phyloP scores from a whole-genome alignment of 805 yeast species.

The Helenozyma rhizophorensis region DNA sequence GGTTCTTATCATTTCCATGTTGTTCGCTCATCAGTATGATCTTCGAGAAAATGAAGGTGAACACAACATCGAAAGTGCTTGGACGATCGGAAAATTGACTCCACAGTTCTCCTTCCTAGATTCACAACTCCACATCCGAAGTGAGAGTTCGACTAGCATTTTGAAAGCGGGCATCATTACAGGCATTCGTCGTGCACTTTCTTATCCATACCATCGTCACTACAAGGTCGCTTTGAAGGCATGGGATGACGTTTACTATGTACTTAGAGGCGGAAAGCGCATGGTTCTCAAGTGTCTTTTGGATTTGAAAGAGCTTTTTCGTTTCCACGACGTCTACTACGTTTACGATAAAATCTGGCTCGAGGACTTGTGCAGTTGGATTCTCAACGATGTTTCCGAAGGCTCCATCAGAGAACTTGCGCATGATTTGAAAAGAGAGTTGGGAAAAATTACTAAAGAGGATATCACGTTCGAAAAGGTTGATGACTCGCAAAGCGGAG shows the following conservation, averaged over 20 bases:
- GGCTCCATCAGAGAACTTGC: conserved; percentile 58
- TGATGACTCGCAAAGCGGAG: conserved; percentile 18
- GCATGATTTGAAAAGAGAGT: conserved; percentile 52
- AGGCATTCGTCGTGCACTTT: conserved; percentile 65
- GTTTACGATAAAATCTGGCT: conserved; percentile 74
- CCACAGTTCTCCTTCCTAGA: conserved; percentile 80
- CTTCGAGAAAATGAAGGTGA: conserved; percentile 66
- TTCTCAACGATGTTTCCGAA: conserved; percentile 59
- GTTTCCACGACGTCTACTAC: conserved; percentile 80
- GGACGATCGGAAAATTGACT: conserved; percentile 85
- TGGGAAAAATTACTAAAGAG: conserved; percentile 32
- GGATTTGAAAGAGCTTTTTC: conserved; percentile 63
- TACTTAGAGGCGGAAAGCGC: conserved; percentile 66
- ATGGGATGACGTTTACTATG: conserved; percentile 71
- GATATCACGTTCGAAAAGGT: conserved; percentile 57
- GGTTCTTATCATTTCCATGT: conserved; percentile 56
- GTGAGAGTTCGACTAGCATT: conserved; percentile 23
- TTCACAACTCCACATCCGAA: conserved; percentile 40
- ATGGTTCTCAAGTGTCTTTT: conserved; percentile 57
- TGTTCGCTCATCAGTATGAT: conserved; percentile 77
- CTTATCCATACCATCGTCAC: conserved; percentile 77
- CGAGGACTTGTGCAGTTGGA: conserved; percentile 77
- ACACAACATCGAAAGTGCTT: conserved; percentile 79
- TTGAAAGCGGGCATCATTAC: conserved; percentile 57
- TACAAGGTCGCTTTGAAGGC: conserved; percentile 54